Base-by-base conservation (phyloP, 2,329 filamentous ascomycete species). In the Alternaria sp. region DNA sequence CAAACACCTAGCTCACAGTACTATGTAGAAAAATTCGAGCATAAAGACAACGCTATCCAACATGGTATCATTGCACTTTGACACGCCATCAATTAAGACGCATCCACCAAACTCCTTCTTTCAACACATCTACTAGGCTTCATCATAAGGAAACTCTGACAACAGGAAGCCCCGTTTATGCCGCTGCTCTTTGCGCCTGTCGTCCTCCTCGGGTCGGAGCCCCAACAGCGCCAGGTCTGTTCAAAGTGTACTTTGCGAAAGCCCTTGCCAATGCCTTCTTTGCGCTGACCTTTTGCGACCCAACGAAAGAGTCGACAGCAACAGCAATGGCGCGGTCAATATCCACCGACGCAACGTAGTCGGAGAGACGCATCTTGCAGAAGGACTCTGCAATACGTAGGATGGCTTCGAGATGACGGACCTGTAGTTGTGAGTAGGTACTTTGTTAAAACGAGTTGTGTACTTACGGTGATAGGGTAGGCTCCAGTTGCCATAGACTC, bases 291-390 rank as follows among this genome's bases (percentile, higher is more conserved):
- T 99, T 99, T 79, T 99, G 95, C 72, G 92, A 96, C 63, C 92
- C 92, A 44, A 99, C 92, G 75, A 99, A 99, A 57, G 92, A 96
- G 68, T 98, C 94, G 3, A 99, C 92, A 0, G 95, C 97, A 7
- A 99, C 95, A 14, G 94, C 93, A 74, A 99, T 99, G 59, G 95
- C 95, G 44, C 95, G 92, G 80, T 99, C 95, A 71, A 99, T 97
- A 75, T 99, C 95, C 61, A 91, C 87, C 2, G 91, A 82, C 6
- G 91, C 90, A 80, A 94, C 97, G 83, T 97, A 98, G 69, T 99
- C 95, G 0, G 92, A 95, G n/a, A 99, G 85, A 14, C 95, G 91
- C 95, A 99, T 99, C 75, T 97, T 94, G 80, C 92, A 96, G 82
- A 99, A 99, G 0, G 94, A 83, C 79, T 99, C 95, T 59, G 90